These are phyloP conservation scores for Cryptococcus amylolentus DNA, from an alignment of 1,284 basidiomycete species.

Conservation along the genomic window DNA sequence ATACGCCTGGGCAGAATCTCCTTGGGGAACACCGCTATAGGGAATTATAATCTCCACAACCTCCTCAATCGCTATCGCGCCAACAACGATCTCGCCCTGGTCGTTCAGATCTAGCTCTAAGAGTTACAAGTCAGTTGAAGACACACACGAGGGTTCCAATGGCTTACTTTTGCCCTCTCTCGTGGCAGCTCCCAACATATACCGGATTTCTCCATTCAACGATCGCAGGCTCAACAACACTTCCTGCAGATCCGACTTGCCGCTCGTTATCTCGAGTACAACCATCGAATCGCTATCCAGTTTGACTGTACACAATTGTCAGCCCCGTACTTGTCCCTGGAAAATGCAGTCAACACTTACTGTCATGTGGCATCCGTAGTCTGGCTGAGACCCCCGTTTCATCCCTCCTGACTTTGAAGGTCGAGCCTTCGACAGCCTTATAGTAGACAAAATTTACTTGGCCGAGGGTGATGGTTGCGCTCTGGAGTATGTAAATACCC, in stretches of 20 bases:
- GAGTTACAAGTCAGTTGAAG: neutral
- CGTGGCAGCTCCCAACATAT: conserved; percentile 16
- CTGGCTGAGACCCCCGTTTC: conserved; percentile 18
- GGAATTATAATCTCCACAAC: conserved; percentile 23
- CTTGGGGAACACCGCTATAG: conserved; percentile 30
- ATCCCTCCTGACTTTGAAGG: conserved; percentile 20
- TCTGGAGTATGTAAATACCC: conserved; percentile 20
- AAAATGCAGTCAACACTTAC: conserved; percentile 16
- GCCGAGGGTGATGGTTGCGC: conserved; percentile 23
- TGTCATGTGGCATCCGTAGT: conserved; percentile 36
- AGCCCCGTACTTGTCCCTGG: neutral
- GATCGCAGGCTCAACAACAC: conserved; percentile 20
- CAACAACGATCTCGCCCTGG: conserved; percentile 13
- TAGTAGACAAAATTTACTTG: conserved; percentile 19
- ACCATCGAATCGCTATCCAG: conserved; percentile 35
- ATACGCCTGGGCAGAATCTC: conserved; percentile 32
- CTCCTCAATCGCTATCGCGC: conserved; percentile 15
- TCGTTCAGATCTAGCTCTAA: conserved; percentile 4
- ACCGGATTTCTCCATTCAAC: conserved; percentile 22
- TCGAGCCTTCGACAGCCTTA: conserved; percentile 10
- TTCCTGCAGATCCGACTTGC: conserved; percentile 14
- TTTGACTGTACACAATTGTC: conserved; percentile 21
- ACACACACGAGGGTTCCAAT: neutral
- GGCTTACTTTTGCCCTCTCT: conserved; percentile 5
- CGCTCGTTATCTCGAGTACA: conserved; percentile 29